Percentiles rank a stretch among this genome's conserved stretches.
Conservation (phyloP, 495 filamentous ascomycete genomes). For the Bombardia bombarda region DNA sequence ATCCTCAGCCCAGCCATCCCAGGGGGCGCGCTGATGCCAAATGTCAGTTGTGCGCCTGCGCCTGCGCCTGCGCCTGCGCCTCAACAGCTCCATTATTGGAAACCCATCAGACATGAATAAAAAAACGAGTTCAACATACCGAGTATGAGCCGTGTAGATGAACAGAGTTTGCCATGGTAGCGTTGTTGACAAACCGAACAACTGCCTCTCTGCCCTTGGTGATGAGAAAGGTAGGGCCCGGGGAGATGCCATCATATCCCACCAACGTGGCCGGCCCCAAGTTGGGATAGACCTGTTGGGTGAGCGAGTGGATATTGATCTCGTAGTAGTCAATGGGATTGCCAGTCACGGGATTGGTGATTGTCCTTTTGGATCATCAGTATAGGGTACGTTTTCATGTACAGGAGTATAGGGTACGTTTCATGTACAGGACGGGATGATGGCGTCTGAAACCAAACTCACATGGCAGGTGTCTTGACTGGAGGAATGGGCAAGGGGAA, state of each 20-base stretch:
- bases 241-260: slow-evolving; percentile 47
- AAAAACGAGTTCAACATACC: no score
- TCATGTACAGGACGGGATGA: neutral
- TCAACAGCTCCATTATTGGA: no score
- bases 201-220: slow-evolving; percentile 39
- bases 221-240: slow-evolving; percentile 43
- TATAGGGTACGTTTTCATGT: neutral
- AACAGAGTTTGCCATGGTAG: slow-evolving; percentile 28
- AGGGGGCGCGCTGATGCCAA: slow-evolving; percentile 22
- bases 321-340: slow-evolving; percentile 34
- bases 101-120: no score
- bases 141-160: slow-evolving; percentile 48
- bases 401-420: neutral
- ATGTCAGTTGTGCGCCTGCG: no score
- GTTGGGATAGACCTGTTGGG: slow-evolving; percentile 38
- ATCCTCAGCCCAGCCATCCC: slow-evolving; percentile 52
- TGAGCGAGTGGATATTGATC: slow-evolving; percentile 38
- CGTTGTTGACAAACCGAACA: slow-evolving; percentile 46
- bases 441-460: slow-evolving; percentile 10
- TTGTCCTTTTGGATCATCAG: no score
- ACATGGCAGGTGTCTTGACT: slow-evolving; percentile 33
- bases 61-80: no score
- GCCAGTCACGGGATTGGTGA: slow-evolving; percentile 23
- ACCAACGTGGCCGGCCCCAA: slow-evolving; percentile 36
- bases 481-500: slow-evolving; percentile 41